Evolutionary conservation across 108 stramenopile genomes (phyloP), one percentile per base, ranked within the genome.

Genomic region (Pseudonitzschia delicatissima): DNA sequence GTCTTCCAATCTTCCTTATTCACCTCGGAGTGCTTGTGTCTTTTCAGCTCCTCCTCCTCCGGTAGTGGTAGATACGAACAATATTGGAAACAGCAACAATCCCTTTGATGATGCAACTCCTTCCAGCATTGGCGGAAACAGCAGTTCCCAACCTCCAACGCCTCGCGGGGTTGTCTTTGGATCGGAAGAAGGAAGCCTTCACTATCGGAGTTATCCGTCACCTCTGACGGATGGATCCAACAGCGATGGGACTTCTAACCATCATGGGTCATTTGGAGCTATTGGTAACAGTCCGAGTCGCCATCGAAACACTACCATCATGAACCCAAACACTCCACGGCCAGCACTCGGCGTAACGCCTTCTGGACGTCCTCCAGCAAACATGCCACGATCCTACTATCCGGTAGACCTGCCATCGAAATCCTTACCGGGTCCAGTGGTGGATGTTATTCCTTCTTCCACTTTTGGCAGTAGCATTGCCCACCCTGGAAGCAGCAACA

Each of bases 131-230:
- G 3, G 15, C n/a, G 2, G 33, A 5, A 55, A 27, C 59, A 64
- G 67, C 31, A 50, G 63, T 18, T 35, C 40, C 21, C 62, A 64
- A 25, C 55, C 58, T 9, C 45, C 39, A 40, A 66, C 52, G 8
- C 71, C 69, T 23, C 61, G 71, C 9, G 74, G 85, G 0, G 68
- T 88, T 27, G 75, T 87, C 17, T 82, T 83, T 52, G 92, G 92
- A 1, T 88, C 88, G 13, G 92, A 93, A 64, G 78, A 84, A 37
- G 92, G 88, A 45, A 74, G 81, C 18, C 59, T 93, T 20, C 88
- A 93, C 65, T 80, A 65, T 55, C 77, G 92, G 47, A 74, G 74
- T 5, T 89, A 87, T 65, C 67, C 79, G 3, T 32, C 73, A 13
- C 57, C 47, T 26, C 12, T 17, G 18, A 20, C 57, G 4, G 7